Percentiles rank a stretch among this genome's conserved stretches.
phyloP scores from a whole-genome alignment of 2,329 filamentous ascomycete genomes.

The Ilyonectria mors-panacis region DNA sequence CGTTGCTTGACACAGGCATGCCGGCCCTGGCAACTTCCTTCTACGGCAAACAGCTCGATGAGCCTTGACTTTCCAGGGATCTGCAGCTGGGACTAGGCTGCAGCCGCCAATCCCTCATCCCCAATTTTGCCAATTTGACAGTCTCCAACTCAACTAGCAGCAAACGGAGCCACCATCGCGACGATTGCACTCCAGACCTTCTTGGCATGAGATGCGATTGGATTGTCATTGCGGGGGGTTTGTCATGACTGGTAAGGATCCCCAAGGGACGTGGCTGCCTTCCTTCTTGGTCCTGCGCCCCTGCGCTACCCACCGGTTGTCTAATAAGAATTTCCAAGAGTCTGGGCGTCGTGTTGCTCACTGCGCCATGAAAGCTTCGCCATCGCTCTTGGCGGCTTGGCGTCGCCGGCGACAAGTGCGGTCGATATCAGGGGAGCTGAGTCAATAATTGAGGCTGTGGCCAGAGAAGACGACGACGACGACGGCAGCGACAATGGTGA shows the following conservation, averaged over 20 bases:
- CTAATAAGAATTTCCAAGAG: slow-evolving; percentile 1
- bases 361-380: slow-evolving; percentile 25
- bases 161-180: slow-evolving; percentile 1
- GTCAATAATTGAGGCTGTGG: slow-evolving; percentile 31
- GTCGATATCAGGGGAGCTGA: slow-evolving; percentile 5
- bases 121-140: slow-evolving; percentile 14
- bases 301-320: slow-evolving; percentile 15
- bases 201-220: slow-evolving; percentile 7
- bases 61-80: slow-evolving; percentile 18
- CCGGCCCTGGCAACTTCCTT: slow-evolving; percentile 26
- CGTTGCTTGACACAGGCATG: slow-evolving; percentile 18
- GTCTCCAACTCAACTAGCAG: slow-evolving; percentile 17
- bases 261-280: slow-evolving; percentile 17
- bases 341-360: slow-evolving; percentile 5
- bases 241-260: background rate
- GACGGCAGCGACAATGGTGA: slow-evolving; percentile 34
- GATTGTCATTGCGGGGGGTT: slow-evolving; percentile 3
- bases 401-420: slow-evolving; percentile 22
- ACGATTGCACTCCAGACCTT: slow-evolving; percentile 11
- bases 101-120: slow-evolving; percentile 10
- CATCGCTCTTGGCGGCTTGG: slow-evolving; percentile 10
- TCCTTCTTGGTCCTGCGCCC: slow-evolving; percentile 12
- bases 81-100: slow-evolving; percentile 15
- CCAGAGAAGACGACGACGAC: slow-evolving; percentile 27
- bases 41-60: slow-evolving; percentile 25